These are phyloP conservation scores for Cytospora piceicola DNA, from an alignment of 2,329 filamentous ascomycete genomes.

Conservation along the genomic window DNA sequence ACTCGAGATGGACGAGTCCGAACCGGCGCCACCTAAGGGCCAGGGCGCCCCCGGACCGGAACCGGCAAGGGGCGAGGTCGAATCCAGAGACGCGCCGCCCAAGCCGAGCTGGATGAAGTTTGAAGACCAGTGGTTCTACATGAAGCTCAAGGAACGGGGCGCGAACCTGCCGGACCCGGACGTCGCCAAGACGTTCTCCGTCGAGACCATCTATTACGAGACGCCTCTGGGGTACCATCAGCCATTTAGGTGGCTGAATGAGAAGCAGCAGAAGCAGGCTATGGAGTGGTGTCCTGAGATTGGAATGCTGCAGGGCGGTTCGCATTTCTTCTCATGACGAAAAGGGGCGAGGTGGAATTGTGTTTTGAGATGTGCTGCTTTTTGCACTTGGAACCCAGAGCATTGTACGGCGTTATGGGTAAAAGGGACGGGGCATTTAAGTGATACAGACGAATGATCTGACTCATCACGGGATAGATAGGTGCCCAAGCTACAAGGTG, in stretches of 20 bases:
- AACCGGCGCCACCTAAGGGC: neutral
- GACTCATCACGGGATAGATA: neutral
- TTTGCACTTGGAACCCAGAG: neutral
- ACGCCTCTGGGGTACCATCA: constrained; percentile 38
- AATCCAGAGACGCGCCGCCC: neutral
- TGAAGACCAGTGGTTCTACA: constrained; percentile 38
- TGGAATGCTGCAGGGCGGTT: constrained; percentile 30
- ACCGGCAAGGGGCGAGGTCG: neutral
- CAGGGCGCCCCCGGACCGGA: neutral
- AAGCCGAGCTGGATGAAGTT: constrained; percentile 28
- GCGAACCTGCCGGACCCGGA: constrained; percentile 33
- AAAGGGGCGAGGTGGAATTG: neutral
- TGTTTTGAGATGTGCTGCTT: neutral
- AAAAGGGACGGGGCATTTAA: neutral
- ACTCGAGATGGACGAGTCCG: neutral
- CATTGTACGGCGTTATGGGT: constrained; percentile 28
- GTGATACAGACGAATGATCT: neutral
- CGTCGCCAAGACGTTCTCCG: constrained; percentile 35
- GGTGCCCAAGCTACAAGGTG: neutral
- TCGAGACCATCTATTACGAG: constrained; percentile 35
- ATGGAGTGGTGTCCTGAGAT: constrained; percentile 40
- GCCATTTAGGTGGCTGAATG: constrained; percentile 32
- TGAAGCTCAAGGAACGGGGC: constrained; percentile 39
- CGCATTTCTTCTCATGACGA: constrained; percentile 20
- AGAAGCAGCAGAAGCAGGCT: constrained; percentile 35